phyloP scores from a whole-genome alignment of 345 rosid genomes.

The Triadica sebifera region DNA sequence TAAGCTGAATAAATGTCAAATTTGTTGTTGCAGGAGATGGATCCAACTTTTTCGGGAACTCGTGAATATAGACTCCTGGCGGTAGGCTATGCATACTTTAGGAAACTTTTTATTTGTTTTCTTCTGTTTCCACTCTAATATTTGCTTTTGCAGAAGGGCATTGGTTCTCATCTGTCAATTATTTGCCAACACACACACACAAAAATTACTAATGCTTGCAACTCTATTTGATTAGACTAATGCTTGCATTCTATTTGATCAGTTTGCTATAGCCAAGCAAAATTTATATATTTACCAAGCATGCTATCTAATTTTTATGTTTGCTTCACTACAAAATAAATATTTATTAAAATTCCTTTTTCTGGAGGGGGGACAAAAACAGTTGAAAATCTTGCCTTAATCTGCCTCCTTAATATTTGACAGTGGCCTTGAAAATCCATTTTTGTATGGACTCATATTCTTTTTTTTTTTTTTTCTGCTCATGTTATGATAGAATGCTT shows the following conservation, averaged over 20 bases:
- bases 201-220: no score
- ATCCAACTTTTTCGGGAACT: constrained; percentile 95
- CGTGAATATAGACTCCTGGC: constrained; percentile 71
- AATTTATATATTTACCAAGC: neutral
- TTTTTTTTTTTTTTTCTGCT: no score
- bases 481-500: neutral
- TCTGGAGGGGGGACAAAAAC: neutral
- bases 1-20: constrained; percentile 8
- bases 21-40: constrained; percentile 65
- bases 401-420: neutral
- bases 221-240: no score
- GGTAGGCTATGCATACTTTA: constrained; percentile 36
- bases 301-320: neutral
- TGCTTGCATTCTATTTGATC: no score
- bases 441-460: neutral
- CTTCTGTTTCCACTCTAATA: neutral
- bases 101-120: neutral
- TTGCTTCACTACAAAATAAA: neutral
- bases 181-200: no score
- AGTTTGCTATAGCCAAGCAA: no score
- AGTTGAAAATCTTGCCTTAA: neutral
- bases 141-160: neutral
- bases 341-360: neutral
- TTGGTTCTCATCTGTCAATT: neutral
- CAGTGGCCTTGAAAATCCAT: no score